Base-by-base conservation (phyloP, 1,284 basidiomycete genomes). In the Exsudoporus floridanus region DNA sequence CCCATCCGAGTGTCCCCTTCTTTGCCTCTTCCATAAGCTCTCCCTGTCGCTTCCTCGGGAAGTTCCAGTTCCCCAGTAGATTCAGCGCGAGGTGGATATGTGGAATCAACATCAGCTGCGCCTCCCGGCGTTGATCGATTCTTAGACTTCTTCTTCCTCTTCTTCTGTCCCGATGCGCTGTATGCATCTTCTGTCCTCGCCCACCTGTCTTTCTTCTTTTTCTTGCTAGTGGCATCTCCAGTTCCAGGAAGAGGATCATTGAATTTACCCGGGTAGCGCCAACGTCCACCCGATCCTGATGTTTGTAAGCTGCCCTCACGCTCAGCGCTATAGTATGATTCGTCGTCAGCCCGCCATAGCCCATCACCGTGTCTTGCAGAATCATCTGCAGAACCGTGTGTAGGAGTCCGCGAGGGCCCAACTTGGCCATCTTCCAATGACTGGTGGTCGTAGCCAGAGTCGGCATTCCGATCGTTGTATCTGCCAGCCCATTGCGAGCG, bases 401-500 rank as follows among this genome's bases (percentile, higher is more conserved):
- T 53, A 23, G 47, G 12, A 13, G 38, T 13, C 7, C 51, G 64
- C 13, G 53, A 49, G 5, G 58, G 58, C 16, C 48, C 65, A 8
- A 55, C 79, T 69, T 95, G 90, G 7, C 92, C 93, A 52, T 91
- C 92, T 65, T 86, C 93, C 61, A 86, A 78, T 0, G 86, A 74
- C 57, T 85, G 84, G 10, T 82, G 82, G 44, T 91, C 85, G 35
- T 86, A 80, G 1, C 88, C 80, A 2, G 89, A 90, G 47, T 81
- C 73, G 0, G 83, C 78, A n/a, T 88, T 78, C 49, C 92, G 85
- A 63, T 95, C 93, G 52, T 90, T 86, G 75, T 92, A 96, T 49
- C 90, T 85, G 52, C 74, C 76, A 5, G 92, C 88, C 94, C 94
- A 97, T 63, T 92, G 88, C 43, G 86, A 90, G 66, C 88, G 88